These are phyloP conservation scores for Eruca vesicaria DNA, from an alignment of 441 rosid genomes.

Conservation along the genomic window DNA sequence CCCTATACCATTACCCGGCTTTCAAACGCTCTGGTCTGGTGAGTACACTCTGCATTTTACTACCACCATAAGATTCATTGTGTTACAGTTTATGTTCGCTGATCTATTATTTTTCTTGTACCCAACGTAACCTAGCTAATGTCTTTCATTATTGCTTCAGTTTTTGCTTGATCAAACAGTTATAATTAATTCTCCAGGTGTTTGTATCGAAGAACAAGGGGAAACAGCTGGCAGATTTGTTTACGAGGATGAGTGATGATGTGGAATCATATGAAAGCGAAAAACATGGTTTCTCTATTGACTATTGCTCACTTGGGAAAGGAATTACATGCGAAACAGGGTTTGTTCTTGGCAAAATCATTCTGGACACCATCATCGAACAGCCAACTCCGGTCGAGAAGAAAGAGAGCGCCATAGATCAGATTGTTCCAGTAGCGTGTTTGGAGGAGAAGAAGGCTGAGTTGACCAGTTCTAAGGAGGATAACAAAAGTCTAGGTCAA, in stretches of 20 bases:
- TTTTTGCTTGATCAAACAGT: background rate
- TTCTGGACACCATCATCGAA: conserved; percentile 53
- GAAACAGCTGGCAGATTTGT: conserved; percentile 40
- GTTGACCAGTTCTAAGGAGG: background rate
- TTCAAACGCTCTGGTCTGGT: conserved; percentile 54
- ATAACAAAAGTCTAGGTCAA: background rate
- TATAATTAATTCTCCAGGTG: conserved; percentile 44
- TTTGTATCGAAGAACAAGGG: conserved; percentile 55
- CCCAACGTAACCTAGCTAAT: background rate
- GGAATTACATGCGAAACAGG: conserved; percentile 64
- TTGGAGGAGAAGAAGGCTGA: background rate
- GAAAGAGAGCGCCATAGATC: background rate
- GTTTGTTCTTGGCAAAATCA: conserved; percentile 75
- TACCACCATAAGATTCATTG: background rate
- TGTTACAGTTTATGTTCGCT: background rate
- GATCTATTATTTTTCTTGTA: background rate
- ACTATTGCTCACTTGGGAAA: conserved; percentile 49
- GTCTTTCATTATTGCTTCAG: background rate
- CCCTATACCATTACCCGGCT: conserved; percentile 43
- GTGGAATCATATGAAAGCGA: conserved; percentile 38
- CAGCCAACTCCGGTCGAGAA: conserved; percentile 26
- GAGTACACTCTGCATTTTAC: conserved; percentile 34
- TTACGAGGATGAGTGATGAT: conserved; percentile 43
- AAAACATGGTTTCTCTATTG: conserved; percentile 39
- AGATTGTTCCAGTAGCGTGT: conserved; percentile 10